These are phyloP conservation scores for Phlebiopsis gigantea DNA, from an alignment of 768 basidiomycete species.

Conservation along the genomic window DNA sequence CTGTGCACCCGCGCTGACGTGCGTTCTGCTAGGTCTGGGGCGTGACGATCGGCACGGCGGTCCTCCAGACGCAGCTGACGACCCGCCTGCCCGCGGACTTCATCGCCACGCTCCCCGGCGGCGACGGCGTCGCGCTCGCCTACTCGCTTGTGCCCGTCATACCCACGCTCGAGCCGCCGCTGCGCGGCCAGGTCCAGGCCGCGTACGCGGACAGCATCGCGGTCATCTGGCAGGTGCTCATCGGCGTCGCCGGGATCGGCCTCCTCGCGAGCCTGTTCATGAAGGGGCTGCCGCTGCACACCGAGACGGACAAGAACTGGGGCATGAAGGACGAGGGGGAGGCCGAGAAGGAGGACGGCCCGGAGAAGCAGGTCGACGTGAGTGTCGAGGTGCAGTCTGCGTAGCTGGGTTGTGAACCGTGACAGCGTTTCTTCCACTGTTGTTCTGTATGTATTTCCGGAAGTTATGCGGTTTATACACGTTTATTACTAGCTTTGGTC, in stretches of 20 bases:
- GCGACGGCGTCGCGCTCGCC: conserved; percentile 32
- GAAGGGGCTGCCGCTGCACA: conserved; percentile 23
- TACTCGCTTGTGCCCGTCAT: conserved; percentile 43
- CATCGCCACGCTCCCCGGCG: conserved; percentile 24
- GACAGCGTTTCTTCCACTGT: too few relatives aligned
- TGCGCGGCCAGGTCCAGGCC: conserved; percentile 19
- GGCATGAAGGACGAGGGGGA: conserved; percentile 4
- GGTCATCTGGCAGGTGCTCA: conserved; percentile 27
- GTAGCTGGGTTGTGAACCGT: too few relatives aligned
- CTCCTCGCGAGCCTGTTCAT: conserved; percentile 21
- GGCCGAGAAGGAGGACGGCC: too few relatives aligned
- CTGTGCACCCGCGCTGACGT: neutral
- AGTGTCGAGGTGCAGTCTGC: too few relatives aligned
- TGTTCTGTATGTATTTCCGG: too few relatives aligned
- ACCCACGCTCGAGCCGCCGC: conserved; percentile 25
- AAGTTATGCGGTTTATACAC: too few relatives aligned
- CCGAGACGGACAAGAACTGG: conserved; percentile 24
- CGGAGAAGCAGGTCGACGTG: too few relatives aligned
- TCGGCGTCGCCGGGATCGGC: conserved; percentile 25
- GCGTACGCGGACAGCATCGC: conserved; percentile 27
- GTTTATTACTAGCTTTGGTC: too few relatives aligned
- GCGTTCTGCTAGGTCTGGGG: conserved; percentile 46
- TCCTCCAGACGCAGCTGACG: conserved; percentile 47
- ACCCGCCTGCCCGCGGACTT: conserved; percentile 37
- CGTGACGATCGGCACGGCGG: conserved; percentile 41